Base-by-base conservation (phyloP, 139 green algal species). In the Asterochloris sp. region DNA sequence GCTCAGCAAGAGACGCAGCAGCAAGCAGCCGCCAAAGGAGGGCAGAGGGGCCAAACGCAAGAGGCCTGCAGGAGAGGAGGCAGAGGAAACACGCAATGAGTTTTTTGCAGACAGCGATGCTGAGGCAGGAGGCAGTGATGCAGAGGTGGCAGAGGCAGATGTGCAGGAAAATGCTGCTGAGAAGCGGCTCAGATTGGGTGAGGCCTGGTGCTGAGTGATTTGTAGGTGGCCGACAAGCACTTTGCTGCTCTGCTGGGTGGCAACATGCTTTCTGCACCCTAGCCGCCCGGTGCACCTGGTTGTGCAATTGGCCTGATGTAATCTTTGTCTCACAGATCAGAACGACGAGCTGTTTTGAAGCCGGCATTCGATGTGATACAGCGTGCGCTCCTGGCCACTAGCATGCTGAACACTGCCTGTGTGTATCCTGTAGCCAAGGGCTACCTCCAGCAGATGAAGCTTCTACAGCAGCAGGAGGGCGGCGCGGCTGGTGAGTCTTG, bases 111-210 rank as follows among this genome's bases (percentile, higher is more conserved):
- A 78, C 29, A 85, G 84, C 38, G 91, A 92, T 38, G 87, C 90
- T 0, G 88, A 92, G 19, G 0, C 82, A 83, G n/a, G 21, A 26
- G 66, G 8, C 27, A 73, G 63, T 83, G 0, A 78, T 89, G 27
- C 85, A 87, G 12, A 82, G 86, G 26, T 85, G 0, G 74, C 91
- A 16, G 86, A 88, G 2, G 81, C 88, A 16, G 81, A 92, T 78
- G 76, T 69, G 54, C 74, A 84, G 62, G 94, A 98, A 83, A 98
- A 91, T 62, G 92, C 93, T 54, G 92, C 95, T 78, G 87, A 97
- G 88, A 96, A 97, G 82, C 87, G 93, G 0, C 85, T 96, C 69
- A 86, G 94, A 11, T 81, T 95, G 64, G 92, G 92, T 96, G 75
- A 68, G 38, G 38, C 38, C 6, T 54, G 38, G 38, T 54, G 38